Conservation (phyloP, 2,329 filamentous ascomycete genomes). For the Claviceps sp. region DNA sequence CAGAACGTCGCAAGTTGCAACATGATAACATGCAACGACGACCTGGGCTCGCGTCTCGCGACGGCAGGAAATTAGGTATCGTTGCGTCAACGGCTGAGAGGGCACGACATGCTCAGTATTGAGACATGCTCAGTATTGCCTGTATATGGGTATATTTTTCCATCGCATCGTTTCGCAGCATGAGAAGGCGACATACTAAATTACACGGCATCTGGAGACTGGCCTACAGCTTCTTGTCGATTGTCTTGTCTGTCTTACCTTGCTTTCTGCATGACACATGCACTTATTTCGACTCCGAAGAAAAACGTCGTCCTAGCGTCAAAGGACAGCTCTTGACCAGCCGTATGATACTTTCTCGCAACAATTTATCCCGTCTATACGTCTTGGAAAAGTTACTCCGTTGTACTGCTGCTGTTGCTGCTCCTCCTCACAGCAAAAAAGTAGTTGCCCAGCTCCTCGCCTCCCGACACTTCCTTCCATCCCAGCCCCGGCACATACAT, state of each 20-base stretch:
- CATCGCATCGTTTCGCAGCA: not conserved
- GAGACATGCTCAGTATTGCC: not conserved
- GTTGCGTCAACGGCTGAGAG: not conserved
- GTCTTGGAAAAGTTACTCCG: not conserved
- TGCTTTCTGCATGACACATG: not conserved
- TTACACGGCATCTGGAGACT: not conserved
- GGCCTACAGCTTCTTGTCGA: not conserved
- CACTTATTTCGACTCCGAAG: not conserved
- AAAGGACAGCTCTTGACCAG: too few species aligned
- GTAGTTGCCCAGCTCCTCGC: constrained; percentile 86
- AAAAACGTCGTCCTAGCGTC: too few species aligned
- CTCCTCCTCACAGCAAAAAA: constrained; percentile 66
- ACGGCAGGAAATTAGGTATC: too few species aligned
- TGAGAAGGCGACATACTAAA: not conserved
- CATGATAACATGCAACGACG: not conserved
- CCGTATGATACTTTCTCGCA: too few species aligned
- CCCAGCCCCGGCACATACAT: constrained; percentile 83
- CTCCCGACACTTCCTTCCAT: constrained; percentile 70
- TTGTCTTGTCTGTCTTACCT: not conserved
- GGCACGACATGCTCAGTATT: not conserved
- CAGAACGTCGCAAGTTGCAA: too few species aligned
- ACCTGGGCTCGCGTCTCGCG: too few species aligned
- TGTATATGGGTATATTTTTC: not conserved
- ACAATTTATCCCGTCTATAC: not conserved
- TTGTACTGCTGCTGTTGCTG: constrained; percentile 20